phyloP scores from a whole-genome alignment of 2,329 filamentous ascomycete species.

The Sporothrix mexicana region DNA sequence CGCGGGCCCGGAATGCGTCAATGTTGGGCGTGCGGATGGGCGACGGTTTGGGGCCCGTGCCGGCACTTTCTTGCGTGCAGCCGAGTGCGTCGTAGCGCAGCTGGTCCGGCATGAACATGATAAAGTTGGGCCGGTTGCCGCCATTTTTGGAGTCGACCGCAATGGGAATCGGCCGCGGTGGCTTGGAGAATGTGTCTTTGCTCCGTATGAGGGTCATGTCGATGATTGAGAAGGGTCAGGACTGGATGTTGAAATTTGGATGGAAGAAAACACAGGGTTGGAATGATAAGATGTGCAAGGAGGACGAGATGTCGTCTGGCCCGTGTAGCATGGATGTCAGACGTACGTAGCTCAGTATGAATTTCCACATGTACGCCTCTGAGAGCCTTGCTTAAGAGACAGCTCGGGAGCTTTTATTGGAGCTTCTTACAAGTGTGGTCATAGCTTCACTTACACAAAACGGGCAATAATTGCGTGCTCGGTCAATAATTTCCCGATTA shows the following conservation, averaged over 20 bases:
- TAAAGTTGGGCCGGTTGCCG: slow-evolving; percentile 45
- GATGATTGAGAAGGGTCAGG: background rate
- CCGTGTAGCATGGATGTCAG: background rate
- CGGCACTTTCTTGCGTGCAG: slow-evolving; percentile 49
- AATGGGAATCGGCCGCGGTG: slow-evolving; percentile 1
- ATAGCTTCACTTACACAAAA: slow-evolving; percentile 12
- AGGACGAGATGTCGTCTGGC: background rate
- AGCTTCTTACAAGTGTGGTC: background rate
- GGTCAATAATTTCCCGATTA: background rate
- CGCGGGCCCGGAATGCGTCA: slow-evolving; percentile 48
- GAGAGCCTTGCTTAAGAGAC: background rate
- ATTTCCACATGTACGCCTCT: no score
- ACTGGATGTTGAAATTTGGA: background rate
- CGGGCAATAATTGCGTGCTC: slow-evolving; percentile 1
- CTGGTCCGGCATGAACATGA: slow-evolving; percentile 57
- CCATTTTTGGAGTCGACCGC: slow-evolving; percentile 34
- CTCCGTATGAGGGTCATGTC: background rate
- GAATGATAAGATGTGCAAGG: no score
- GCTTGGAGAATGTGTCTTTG: background rate
- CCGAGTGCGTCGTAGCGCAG: slow-evolving; percentile 53
- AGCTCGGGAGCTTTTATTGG: background rate
- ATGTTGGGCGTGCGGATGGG: slow-evolving; percentile 50
- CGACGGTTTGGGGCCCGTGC: slow-evolving; percentile 37
- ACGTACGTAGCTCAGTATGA: background rate
- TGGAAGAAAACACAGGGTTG: no score